phyloP scores from a whole-genome alignment of 768 basidiomycete species.

The Leccinum fibrillosum region DNA sequence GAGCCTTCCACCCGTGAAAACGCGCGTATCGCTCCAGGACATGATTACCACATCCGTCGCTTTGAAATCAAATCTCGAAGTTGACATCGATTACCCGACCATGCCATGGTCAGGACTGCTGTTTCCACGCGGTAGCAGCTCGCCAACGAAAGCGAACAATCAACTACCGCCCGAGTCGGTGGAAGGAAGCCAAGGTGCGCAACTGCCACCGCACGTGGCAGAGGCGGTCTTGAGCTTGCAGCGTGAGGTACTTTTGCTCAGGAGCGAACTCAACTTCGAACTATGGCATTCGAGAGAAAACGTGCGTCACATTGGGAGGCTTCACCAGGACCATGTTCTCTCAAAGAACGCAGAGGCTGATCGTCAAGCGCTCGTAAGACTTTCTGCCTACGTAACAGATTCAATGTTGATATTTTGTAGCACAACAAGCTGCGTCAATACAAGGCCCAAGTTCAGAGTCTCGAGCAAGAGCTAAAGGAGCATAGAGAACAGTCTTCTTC shows the following conservation, averaged over 20 bases:
- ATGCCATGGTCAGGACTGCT: conserved; percentile 50
- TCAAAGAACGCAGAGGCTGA: conserved; percentile 77
- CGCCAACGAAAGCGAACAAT: conserved; percentile 22
- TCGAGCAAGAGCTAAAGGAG: conserved; percentile 68
- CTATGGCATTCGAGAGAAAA: conserved; percentile 81
- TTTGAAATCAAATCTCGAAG: conserved; percentile 65
- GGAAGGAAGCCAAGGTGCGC: conserved; percentile 8
- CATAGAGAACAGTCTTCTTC: conserved; percentile 70
- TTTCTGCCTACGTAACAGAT: neutral
- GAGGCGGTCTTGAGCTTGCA: conserved; percentile 70
- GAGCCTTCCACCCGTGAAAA: conserved; percentile 30
- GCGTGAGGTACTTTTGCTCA: conserved; percentile 67
- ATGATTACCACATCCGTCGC: conserved; percentile 73
- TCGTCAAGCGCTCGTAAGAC: conserved; percentile 71
- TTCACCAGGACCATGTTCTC: conserved; percentile 71
- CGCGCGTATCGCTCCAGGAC: conserved; percentile 62
- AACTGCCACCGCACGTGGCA: conserved; percentile 48
- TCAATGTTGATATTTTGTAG: conserved; percentile 36
- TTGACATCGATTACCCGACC: conserved; percentile 54
- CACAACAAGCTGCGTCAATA: conserved; percentile 82
- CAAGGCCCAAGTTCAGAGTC: conserved; percentile 58
- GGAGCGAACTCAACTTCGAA: conserved; percentile 84
- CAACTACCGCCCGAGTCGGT: conserved; percentile 19
- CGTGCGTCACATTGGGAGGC: conserved; percentile 74
- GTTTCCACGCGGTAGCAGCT: conserved; percentile 34